Evolutionary conservation across 148 eudicot species (phyloP).

Genomic region (Fagopyrum homotropicum): DNA sequence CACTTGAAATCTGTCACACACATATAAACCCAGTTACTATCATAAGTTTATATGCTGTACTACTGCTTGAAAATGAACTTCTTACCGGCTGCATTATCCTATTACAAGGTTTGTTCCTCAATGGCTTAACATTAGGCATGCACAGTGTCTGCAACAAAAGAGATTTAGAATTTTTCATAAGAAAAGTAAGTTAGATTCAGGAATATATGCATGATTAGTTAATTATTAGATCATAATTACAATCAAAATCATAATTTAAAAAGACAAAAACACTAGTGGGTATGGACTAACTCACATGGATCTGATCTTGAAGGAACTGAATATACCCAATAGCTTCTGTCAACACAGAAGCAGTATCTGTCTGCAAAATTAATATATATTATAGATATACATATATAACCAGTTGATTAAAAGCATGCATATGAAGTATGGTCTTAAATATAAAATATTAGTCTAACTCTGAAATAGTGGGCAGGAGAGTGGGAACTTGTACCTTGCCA

Average conservation of each 20-base stretch:
- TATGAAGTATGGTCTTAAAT: constrained; percentile 1
- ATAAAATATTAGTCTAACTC: neutral
- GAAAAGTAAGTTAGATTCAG: neutral
- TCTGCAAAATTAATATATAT: constrained; percentile 24
- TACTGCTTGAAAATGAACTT: neutral
- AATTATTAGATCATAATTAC: constrained; percentile 8
- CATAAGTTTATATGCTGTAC: neutral
- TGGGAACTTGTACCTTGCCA: constrained; percentile 45
- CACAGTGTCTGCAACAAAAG: constrained; percentile 37
- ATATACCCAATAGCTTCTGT: constrained; percentile 61
- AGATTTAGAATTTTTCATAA: neutral
- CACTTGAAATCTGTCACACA: constrained; percentile 4
- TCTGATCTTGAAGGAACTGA: constrained; percentile 58
- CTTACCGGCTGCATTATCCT: constrained; percentile 33
- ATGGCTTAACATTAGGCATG: constrained; percentile 41
- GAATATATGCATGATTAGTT: constrained; percentile 9
- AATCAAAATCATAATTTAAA: neutral
- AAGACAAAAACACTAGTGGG: neutral
- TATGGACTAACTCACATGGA: constrained; percentile 36
- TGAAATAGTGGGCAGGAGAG: constrained; percentile 7
- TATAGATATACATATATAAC: neutral
- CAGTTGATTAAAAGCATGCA: constrained; percentile 8
- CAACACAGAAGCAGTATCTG: constrained; percentile 61
- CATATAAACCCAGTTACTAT: neutral
- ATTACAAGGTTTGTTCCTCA: constrained; percentile 25